Evolutionary conservation across 768 basidiomycete genomes (phyloP).

Genomic region (Leccinum incarnatum): DNA sequence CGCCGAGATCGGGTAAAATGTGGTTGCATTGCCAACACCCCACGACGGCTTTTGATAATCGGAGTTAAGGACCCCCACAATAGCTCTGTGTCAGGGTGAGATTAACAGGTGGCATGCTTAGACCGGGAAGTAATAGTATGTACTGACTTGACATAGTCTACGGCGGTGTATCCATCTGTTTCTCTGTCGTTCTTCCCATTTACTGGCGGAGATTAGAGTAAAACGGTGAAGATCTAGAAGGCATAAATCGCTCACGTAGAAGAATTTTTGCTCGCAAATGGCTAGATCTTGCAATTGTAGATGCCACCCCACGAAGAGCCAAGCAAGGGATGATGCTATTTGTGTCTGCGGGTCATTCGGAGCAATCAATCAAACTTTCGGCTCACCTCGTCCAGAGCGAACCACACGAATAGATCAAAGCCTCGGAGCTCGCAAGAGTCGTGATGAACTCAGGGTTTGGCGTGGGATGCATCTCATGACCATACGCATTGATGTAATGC

Average conservation of each 20-base stretch:
- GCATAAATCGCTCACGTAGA: constrained; percentile 56
- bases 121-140: constrained; percentile 14
- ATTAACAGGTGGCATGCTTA: constrained; percentile 2
- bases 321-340: constrained; percentile 87
- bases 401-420: constrained; percentile 89
- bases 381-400: constrained; percentile 89
- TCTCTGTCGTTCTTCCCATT: constrained; percentile 89
- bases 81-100: constrained; percentile 46
- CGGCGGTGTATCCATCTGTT: constrained; percentile 79
- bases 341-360: constrained; percentile 4
- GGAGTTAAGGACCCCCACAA: constrained; percentile 66
- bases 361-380: constrained; percentile 2
- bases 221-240: not conserved
- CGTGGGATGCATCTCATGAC: constrained; percentile 86
- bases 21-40: constrained; percentile 57
- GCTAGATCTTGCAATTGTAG: constrained; percentile 70
- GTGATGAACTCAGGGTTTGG: constrained; percentile 81
- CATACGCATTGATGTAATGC: constrained; percentile 89
- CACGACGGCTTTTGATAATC: constrained; percentile 48
- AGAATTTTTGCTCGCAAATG: constrained; percentile 77
- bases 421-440: constrained; percentile 55
- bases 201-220: constrained; percentile 46
- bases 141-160: constrained; percentile 74
- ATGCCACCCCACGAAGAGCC: constrained; percentile 72
- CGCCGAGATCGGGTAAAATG: constrained; percentile 70